Evolutionary conservation across 1,284 basidiomycete species (phyloP), one percentile per base, ranked within the genome.

Genomic region (Mycena citricolor): DNA sequence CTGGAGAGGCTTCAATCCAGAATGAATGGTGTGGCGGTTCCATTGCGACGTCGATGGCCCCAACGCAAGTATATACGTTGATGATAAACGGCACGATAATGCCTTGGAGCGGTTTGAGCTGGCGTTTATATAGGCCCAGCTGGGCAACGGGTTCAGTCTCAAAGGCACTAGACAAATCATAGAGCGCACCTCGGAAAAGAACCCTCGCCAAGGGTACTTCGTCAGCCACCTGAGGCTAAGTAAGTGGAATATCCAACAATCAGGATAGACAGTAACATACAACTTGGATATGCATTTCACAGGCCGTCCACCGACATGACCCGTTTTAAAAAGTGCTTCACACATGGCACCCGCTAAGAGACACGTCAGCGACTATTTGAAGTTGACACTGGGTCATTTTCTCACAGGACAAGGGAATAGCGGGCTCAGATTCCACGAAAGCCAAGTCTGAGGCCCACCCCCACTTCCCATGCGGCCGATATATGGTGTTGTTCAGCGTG

Each of bases 1-100:
- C 68, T 1, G 68, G 58, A 12, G 70, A 73, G 12, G 79, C 75
- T 51, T 79, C 71, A 39, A 78, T 66, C 78, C 79, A 81, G 54
- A 80, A 76, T 5, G 67, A 65, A 19, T 63, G 62, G 51, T 80
- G 73, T 1, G 78, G 78, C 16, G 72, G 61, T 48, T 77, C 77
- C 68, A 76, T 77, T 5, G 70, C 68, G 11, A 83, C 56, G 52
- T 68, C 38, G 21, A 53, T 45, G 3, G 47, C 51, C 32, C 65
- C 66, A 22, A 65, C 59, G 47, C 63, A 59, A 23, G 66, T 52
- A 54, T 74, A 70, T 11, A 78, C 66, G 16, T 72, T 73, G 39
- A 83, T 79, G 47, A 84, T 58, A 31, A 61, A 59, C 3, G 81
- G 79, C 2, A 82, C 68, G 3, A 75, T 63, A 17, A 58, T 57